Evolutionary conservation across 345 rosid genomes (phyloP), one percentile per base, ranked within the genome.

Genomic region (Erucastrum elatum): DNA sequence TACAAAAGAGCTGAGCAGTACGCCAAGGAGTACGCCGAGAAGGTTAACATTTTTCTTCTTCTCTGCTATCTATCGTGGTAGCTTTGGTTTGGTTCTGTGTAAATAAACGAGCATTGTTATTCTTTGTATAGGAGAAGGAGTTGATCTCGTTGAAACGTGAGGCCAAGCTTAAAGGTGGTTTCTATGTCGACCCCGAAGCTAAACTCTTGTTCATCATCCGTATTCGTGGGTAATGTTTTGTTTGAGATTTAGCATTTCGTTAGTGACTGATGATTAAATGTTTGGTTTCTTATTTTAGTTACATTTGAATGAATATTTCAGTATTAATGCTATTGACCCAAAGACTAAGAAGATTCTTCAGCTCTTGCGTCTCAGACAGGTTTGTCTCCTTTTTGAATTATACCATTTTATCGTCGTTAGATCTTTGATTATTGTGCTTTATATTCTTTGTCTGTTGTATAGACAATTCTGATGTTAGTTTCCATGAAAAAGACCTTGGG

Each of bases 361-460:
- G 89, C 97, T 94, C n/a, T 70, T 94, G 75, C 94, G 97, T 73
- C 68, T 94, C 84, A 85, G 95, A 87, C 98, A 94, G 98, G 97
- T 94, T 75, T 15, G 35, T 44, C 8, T 26, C 21, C 21, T 21
- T 21, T 21, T 21, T 21, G 13, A 49, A 49, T 17, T 11, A 56
- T 58, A 25, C 31, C 63, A 1, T 4, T 6, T 1, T 26, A 58
- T 10, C 30, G 6, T 8, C 1, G 12, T 56, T 56, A 2, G 12
- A 12, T 75, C 53, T 12, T 49, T n/a, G 56, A 49, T 4, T 21
- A 9, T 13, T 58, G 29, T 4, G 17, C 0, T 21, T 41, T 41
- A 11, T n/a, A 1, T 27, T 13, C 16, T 21, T 21, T 21, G 21
- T n/a, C 21, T 21, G 21, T 21, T 21, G 21, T 21, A 21, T 21